Evolutionary conservation across 352 stramenopile species (phyloP), one percentile per base, ranked within the genome.

Genomic region (Phytophthora litchii): DNA sequence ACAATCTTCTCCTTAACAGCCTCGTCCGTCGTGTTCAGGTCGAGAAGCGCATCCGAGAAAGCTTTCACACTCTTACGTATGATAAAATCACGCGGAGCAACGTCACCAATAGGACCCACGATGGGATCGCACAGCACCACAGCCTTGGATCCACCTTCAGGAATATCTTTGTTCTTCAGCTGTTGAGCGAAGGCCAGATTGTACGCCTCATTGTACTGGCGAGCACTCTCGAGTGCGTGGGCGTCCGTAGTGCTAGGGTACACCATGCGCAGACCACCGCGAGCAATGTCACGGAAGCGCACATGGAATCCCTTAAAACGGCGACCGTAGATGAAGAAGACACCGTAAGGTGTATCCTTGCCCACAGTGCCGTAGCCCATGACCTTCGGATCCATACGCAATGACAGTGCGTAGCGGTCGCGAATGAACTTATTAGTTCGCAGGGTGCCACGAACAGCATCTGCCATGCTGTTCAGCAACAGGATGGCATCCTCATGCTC

Each of bases 21-120:
- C 19, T 86, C 73, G 50, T 91, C 76, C 31, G 70, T 86, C 2
- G 83, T 89, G 76, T 92, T 92, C 37, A 93, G 41, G 63, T 93
- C 84, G 35, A 95, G 57, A 13, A 95, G 58, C 7, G 82, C 82
- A 42, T 93, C 86, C 27, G 91, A 97, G 72, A 99, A 99, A 13
- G 95, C 96, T 79, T 99, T 99, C 47, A 99, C 95, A 42, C 85
- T 95, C 86, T 99, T 99, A 57, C 96, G 87, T 63, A 99, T 94
- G 56, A 93, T 94, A 45, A 91, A 95, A 54, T 95, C 84, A 19
- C 85, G 83, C 19, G 84, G 79, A 8, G 84, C 84, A 48, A 95
- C 68, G 55, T 94, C 83, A 10, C 81, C 86, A 9, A 91, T 60
- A 12, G 81, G 77, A 11, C 83, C 83, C 10, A 89, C 78, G 29